Evolutionary conservation across 202 grass and related monocot species (phyloP), one percentile per base, ranked within the genome.

Genomic region (Zoysia matrella): DNA sequence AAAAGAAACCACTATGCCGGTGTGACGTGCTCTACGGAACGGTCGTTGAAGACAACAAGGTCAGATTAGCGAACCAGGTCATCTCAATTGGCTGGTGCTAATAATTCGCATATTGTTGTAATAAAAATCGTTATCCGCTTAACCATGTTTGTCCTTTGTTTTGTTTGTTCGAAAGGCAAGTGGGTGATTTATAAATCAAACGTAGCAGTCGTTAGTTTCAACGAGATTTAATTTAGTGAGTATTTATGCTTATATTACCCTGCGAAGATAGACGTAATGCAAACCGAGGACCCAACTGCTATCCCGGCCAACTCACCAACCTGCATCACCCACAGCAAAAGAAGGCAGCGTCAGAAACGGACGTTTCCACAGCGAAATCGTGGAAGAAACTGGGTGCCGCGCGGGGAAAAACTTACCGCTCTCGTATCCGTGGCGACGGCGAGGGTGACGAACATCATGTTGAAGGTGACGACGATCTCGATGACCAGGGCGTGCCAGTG

Each of bases 381-480:
- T 5, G 6, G 30, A 36, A 36, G 30, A 36, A 36, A 36, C 30
- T 36, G 30, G 30, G 30, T 36, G 30, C 30, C 30, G 30, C 30
- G 30, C 30, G 30, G 30, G 3, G 2, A 53, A 56, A 14, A 56
- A 18, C 56, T 67, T 13, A 95, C 96, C 74, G 96, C 96, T 94
- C 88, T 99, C 0, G 67, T 89, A 80, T 99, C 96, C 51, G 96
- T 99, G 18, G 96, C 96, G 18, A 99, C 96, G 7, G 96, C 96
- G 67, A 90, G 87, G 0, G 96, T 99, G 53, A 99, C 96, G 15
- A 99, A 96, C 91, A 99, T 99, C 96, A 99, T 99, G 91, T 91
- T 93, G 83, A 99, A 99, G 10, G 96, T 96, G 1, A 99, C 96
- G 36, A 99, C 71, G 47, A 92, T 12, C 88, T 99, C 96, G 40